A percentile compares a stretch with the other conserved stretches of the same genome.
These are phyloP conservation scores for Tetrahymena elliotti DNA, from an alignment of 73 alveolate species.

Conservation along the genomic window DNA sequence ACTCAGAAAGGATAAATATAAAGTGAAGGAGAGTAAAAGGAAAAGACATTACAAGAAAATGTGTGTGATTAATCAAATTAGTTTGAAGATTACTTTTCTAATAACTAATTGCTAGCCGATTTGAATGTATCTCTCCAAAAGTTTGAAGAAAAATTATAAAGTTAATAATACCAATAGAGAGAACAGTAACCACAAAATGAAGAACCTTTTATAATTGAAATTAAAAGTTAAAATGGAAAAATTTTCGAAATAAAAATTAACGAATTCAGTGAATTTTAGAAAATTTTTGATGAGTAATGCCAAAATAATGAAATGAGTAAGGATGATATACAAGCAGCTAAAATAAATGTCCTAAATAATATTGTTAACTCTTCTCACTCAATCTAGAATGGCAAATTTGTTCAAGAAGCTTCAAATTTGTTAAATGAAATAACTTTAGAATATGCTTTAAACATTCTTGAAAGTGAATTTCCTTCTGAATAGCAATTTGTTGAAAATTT, in stretches of 20 bases:
- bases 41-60: not conserved
- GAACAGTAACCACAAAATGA: not conserved
- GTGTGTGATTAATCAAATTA: not conserved
- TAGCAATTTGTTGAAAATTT: not conserved
- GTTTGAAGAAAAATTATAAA: not conserved
- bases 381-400: not conserved
- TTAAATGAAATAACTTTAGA: not conserved
- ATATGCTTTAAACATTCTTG: not conserved
- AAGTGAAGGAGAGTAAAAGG: not conserved
- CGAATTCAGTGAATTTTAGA: not conserved
- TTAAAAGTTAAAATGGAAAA: not conserved
- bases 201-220: not conserved
- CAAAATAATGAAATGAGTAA: not conserved
- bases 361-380: not conserved
- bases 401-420: not conserved
- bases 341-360: not conserved
- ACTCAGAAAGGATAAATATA: not conserved
- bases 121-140: not conserved
- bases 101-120: not conserved
- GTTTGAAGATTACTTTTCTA: not conserved
- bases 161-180: not conserved
- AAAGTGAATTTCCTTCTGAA: not conserved
- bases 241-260: not conserved
- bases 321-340: not conserved
- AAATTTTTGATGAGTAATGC: not conserved